Base-by-base conservation (phyloP, 2,329 filamentous ascomycete species). In the Cyphellophora attinorum region DNA sequence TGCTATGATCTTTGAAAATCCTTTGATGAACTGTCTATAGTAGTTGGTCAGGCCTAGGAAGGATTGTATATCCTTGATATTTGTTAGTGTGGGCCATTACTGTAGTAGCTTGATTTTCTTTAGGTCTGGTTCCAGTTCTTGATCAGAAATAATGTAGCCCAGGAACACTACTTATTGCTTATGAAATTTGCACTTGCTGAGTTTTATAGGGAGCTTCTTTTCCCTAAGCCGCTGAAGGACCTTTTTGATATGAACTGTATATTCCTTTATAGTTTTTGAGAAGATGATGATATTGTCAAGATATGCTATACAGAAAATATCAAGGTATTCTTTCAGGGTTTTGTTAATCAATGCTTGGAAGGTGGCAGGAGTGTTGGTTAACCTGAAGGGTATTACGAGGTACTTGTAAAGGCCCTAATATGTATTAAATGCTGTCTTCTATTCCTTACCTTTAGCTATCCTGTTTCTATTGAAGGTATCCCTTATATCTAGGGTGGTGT, bases 31-130 rank as follows among this genome's bases (percentile, higher is more conserved):
- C 11, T 35, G 19, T 21, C 46, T 31, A 42, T 57, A 56, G 38
- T 50, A 58, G 34, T 58, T 58, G 2, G 31, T 37, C 23, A 58
- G 52, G 8, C 49, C 42, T n/a, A 57, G 17, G 29, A 57, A 55
- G 2, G 11, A 19, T 38, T 48, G 36, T 3, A 56, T 34, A 8
- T 50, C 45, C 12, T 43, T 47, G 5, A 51, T 21, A 11, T 14
- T 45, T 10, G 8, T 36, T 13, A 41, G 51, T 17, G 11, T 33
- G 29, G 28, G 17, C 53, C 39, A 58, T 4, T 52, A 27, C 8
- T 29, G n/a, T 6, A 14, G 59, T 42, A 19, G 37, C 37, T 27
- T 37, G 34, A 10, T 54, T 45, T 30, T 55, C 55, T 3, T 37
- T 35, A 29, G 29, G 37, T 55, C 35, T 29, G 57, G 53, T 13